Base-by-base conservation (phyloP, 1,139 yeast species). In the Nematodospora anomalae region DNA sequence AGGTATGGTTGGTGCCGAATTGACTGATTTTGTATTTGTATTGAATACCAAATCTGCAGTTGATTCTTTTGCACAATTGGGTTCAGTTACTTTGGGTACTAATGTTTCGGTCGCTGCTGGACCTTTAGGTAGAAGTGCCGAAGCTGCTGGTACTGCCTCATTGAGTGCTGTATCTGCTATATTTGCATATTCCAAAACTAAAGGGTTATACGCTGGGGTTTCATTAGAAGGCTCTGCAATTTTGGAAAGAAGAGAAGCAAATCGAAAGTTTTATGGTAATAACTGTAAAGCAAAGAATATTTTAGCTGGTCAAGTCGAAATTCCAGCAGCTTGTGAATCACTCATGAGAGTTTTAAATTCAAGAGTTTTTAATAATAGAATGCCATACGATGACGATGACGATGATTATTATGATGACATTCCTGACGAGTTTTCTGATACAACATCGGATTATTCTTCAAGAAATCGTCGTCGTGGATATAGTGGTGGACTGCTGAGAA, bases 71-170 rank as follows among this genome's bases (percentile, higher is more conserved):
- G 89, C 97, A 5, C 96, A 89, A 57, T 76, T 84, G 50, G 98
- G 98, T 1, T 87, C 97, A 6, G 81, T 92, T 40, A 92, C 98
- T 1, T 72, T 92, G 33, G 98, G 98, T 52, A 96, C 97, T 45
- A 92, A 92, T 56, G 76, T 92, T 14, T 88, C 97, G 12, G 82
- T 92, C 28, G 97, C 98, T n/a, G 97, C 97, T 0, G 98, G 98
- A 27, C 98, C 98, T 1, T 66, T 92, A 48, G 98, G 98, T 41
- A 80, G 98, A 66, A 90, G 88, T 53, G 98, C 97, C 3, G 98
- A 92, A 61, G 97, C 96, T 27, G 96, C 95, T 10, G 98, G 97
- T 15, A 80, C 95, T 26, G 98, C 97, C 0, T 87, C 97, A 3
- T 65, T 88, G 41, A 83, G 83, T 52, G 74, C 84, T 42, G 95